Conservation (phyloP, 164 flowering plant species). For the Akebia trifoliata region DNA sequence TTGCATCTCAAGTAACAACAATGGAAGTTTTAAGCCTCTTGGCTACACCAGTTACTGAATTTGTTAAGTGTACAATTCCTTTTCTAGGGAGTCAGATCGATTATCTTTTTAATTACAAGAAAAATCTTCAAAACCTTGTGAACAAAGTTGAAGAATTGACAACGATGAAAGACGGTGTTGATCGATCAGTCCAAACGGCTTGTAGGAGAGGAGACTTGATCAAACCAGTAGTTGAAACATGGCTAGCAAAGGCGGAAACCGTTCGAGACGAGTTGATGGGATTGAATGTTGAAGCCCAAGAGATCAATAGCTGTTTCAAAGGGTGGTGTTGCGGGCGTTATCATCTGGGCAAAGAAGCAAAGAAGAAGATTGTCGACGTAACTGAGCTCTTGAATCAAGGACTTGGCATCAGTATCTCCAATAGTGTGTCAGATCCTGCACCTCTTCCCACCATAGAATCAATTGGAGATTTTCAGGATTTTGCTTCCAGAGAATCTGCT, state of each 20-base stretch:
- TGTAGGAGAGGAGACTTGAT: background rate
- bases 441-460: constrained; percentile 1
- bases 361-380: background rate
- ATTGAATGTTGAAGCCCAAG: background rate
- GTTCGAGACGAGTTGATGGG: background rate
- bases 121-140: background rate
- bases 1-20: too few species aligned
- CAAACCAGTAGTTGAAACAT: constrained; percentile 6
- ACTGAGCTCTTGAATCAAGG: background rate
- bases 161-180: background rate
- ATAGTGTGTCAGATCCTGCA: background rate
- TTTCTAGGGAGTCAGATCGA: too few species aligned
- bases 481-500: constrained; percentile 1
- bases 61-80: too few species aligned
- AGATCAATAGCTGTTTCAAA: constrained; percentile 5
- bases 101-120: constrained; percentile 7
- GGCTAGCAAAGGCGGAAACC: constrained; percentile 4
- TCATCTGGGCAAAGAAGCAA: constrained; percentile 7
- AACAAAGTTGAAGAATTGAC: background rate
- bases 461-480: background rate
- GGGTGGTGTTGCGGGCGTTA: constrained; percentile 12
- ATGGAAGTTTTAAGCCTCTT: too few species aligned
- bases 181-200: background rate
- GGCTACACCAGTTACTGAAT: too few species aligned
- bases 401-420: background rate